Evolutionary conservation across 495 filamentous ascomycete genomes (phyloP).

Genomic region (Hyaloscypha bicolor): DNA sequence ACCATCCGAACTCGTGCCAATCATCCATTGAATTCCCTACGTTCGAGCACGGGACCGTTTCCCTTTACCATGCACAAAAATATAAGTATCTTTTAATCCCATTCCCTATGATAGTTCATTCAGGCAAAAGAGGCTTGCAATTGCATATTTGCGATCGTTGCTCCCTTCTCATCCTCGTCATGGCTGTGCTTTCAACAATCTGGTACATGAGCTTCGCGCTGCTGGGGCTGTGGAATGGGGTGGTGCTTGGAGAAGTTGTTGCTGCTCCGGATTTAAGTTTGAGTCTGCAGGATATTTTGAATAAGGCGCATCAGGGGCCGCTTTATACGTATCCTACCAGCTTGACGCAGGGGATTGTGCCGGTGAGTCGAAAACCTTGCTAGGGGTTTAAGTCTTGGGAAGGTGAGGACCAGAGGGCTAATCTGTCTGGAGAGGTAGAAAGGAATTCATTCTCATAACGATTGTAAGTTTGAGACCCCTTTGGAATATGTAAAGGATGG

Average conservation of each 20-base stretch:
- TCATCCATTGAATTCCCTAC: slow-evolving; percentile 5
- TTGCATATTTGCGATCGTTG: neutral
- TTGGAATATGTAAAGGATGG: neutral
- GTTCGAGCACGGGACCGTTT: slow-evolving; percentile 3
- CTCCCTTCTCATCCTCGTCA: neutral
- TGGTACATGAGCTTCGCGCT: slow-evolving; percentile 5
- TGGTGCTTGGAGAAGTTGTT: neutral
- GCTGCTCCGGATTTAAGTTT: slow-evolving; percentile 14
- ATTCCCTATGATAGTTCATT: neutral
- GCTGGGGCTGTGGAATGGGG: neutral
- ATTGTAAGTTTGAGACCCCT: slow-evolving; percentile 52
- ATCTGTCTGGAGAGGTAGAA: slow-evolving; percentile 14
- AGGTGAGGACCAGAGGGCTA: neutral
- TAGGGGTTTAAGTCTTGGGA: neutral
- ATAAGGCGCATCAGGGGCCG: slow-evolving; percentile 25
- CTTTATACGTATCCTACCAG: slow-evolving; percentile 32
- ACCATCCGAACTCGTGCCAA: neutral
- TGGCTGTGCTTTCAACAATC: slow-evolving; percentile 7
- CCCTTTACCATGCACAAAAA: neutral
- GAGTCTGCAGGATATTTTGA: slow-evolving; percentile 28
- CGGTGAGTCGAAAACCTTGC: slow-evolving; percentile 10
- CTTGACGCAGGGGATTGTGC: slow-evolving; percentile 34
- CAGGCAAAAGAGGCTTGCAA: neutral
- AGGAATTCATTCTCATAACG: slow-evolving; percentile 74
- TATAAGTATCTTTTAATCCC: neutral